phyloP scores from a whole-genome alignment of 768 basidiomycete genomes.

The Heimioporus sp. region DNA sequence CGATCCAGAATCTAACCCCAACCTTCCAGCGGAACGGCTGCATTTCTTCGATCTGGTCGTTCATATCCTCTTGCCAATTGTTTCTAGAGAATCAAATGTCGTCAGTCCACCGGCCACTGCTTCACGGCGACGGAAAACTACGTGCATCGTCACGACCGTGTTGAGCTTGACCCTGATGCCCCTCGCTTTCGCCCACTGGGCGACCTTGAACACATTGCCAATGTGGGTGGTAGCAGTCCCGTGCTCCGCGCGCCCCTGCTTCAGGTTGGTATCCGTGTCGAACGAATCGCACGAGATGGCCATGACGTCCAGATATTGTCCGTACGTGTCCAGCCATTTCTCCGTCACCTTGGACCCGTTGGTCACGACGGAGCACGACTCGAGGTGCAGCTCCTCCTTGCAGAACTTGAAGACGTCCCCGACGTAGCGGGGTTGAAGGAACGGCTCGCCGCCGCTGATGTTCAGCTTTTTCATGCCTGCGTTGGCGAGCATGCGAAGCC shows the following conservation, averaged over 20 bases:
- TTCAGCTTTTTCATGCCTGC: slow-evolving; percentile 38
- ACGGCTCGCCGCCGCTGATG: slow-evolving; percentile 38
- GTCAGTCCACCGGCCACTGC: not conserved
- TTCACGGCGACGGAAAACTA: not conserved
- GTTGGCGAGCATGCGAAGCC: slow-evolving; percentile 29
- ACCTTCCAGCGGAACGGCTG: slow-evolving; percentile 42
- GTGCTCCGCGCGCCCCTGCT: slow-evolving; percentile 33
- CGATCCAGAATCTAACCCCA: not conserved
- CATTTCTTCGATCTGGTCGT: slow-evolving; percentile 32
- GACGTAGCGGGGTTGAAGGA: slow-evolving; percentile 36
- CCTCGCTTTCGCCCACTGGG: slow-evolving; percentile 32
- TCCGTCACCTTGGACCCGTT: slow-evolving; percentile 42
- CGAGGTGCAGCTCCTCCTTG: slow-evolving; percentile 36
- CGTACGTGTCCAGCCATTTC: slow-evolving; percentile 39
- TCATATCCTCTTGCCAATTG: slow-evolving; percentile 43
- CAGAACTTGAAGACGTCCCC: slow-evolving; percentile 38
- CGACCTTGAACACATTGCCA: slow-evolving; percentile 33
- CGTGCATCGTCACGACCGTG: slow-evolving; percentile 29
- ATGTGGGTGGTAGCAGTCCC: slow-evolving; percentile 32
- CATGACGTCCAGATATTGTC: slow-evolving; percentile 40
- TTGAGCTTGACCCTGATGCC: slow-evolving; percentile 41
- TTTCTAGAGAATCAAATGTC: slow-evolving; percentile 16
- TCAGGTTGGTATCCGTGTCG: slow-evolving; percentile 34
- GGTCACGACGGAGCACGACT: slow-evolving; percentile 35
- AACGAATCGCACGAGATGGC: slow-evolving; percentile 43